Conservation (phyloP, 164 flowering plant genomes). For the Chloranthus sessilifolius region DNA sequence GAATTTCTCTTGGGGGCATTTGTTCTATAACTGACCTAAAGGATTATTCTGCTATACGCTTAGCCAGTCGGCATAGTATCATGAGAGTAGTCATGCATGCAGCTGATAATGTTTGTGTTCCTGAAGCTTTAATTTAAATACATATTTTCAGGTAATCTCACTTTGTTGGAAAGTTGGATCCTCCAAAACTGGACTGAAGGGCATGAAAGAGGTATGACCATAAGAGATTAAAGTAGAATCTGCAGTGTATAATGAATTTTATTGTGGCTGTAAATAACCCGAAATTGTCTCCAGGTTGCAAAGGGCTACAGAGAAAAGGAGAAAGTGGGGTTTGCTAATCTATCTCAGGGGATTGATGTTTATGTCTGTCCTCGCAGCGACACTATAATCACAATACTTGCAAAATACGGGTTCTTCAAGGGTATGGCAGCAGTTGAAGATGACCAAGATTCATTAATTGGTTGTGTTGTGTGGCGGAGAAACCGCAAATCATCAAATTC, state of each 20-base stretch:
- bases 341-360: conserved; percentile 36
- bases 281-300: conserved; percentile 31
- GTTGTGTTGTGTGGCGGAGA: conserved; percentile 62
- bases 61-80: too few relatives aligned
- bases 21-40: neutral
- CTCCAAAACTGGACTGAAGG: conserved; percentile 32
- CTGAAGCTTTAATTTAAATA: neutral
- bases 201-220: conserved; percentile 49
- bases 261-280: conserved; percentile 2
- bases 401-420: conserved; percentile 59
- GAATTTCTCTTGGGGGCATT: neutral
- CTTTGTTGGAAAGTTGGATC: conserved; percentile 54
- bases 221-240: neutral
- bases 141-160: conserved; percentile 42
- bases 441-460: conserved; percentile 37
- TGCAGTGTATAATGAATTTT: neutral
- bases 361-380: conserved; percentile 58
- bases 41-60: too few relatives aligned
- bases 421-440: conserved; percentile 49
- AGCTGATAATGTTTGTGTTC: too few relatives aligned
- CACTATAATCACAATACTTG: conserved; percentile 46
- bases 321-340: conserved; percentile 47
- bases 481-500: conserved; percentile 19
- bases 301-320: conserved; percentile 31
- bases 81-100: too few relatives aligned